Evolutionary conservation across 352 stramenopile species (phyloP), one percentile per base, ranked within the genome.

Genomic region (Phytophthora lateralis): DNA sequence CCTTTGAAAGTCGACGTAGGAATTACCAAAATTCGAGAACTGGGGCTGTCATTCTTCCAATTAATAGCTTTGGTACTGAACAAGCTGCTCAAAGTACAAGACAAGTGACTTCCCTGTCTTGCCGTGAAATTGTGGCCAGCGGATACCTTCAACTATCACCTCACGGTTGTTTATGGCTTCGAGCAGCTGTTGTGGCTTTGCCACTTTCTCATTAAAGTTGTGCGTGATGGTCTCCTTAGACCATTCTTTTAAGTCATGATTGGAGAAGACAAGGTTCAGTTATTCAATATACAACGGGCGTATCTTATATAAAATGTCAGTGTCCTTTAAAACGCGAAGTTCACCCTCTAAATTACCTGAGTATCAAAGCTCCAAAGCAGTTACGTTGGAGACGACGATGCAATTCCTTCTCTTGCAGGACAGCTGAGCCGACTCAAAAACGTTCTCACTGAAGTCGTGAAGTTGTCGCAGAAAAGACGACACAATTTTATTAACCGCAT

Each of bases 1-100:
- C 54, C 50, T 17, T 48, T 47, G 9, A 68, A 53, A 26, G 51
- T 55, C 1, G 12, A 21, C 12, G 38, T 49, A 12, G 47, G 48
- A 35, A 68, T 60, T 18, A 51, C 42, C 38, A 61, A 43, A 51
- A 61, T 62, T 35, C 49, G 45, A 14, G 32, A 44, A 49, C 47
- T 42, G 21, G 53, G 18, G 3, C 3, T 29, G 18, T 42, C 38
- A 45, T 41, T n/a, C 21, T 55, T 3, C 41, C 35, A 68, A 26
- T 62, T 6, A 27, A 67, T 51, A 29, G 18, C 56, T n/a, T 56
- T 60, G 6, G 59, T 57, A 67, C 27, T 58, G 35, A 29, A 17
- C 48, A 29, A 66, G n/a, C 60, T 66, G 58, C n/a, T 59, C 58
- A 20, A 55, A 57, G 50, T 66, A 66, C 34, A 66, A 41, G 38